These are phyloP conservation scores for Lecanicillium sp. DNA, from an alignment of 2,329 filamentous ascomycete species.

Conservation along the genomic window DNA sequence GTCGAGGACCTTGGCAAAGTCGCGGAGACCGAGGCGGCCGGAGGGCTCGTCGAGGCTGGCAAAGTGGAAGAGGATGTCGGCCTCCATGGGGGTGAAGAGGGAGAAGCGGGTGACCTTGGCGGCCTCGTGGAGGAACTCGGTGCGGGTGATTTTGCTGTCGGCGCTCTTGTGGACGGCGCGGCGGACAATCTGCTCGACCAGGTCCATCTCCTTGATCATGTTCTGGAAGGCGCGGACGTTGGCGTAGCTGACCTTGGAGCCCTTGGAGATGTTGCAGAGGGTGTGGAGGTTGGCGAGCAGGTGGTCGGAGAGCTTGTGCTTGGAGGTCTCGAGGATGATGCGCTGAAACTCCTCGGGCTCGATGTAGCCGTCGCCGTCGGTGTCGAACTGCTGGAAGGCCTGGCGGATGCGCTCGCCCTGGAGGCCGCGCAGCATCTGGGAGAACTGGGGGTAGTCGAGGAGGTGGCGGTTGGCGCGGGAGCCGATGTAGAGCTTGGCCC, in stretches of 20 bases:
- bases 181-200: constrained; percentile 88
- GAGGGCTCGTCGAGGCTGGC: constrained; percentile 87
- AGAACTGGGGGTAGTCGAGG: constrained; percentile 94
- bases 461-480: constrained; percentile 80
- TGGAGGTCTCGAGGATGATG: constrained; percentile 88
- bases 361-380: constrained; percentile 89
- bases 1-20: constrained; percentile 94
- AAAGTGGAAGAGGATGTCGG: constrained; percentile 98
- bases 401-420: constrained; percentile 95
- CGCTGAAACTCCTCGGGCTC: constrained; percentile 92
- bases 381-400: constrained; percentile 88
- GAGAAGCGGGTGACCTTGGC: constrained; percentile 88
- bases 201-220: constrained; percentile 94
- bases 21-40: constrained; percentile 70
- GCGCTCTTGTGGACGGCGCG: constrained; percentile 75
- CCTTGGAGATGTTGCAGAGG: constrained; percentile 87
- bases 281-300: constrained; percentile 84
- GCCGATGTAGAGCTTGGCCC: constrained; percentile 91
- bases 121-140: constrained; percentile 93
- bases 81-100: constrained; percentile 96
- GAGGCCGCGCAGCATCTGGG: constrained; percentile 92
- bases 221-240: constrained; percentile 98
- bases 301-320: constrained; percentile 96
- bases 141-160: constrained; percentile 89
- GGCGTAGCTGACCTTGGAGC: constrained; percentile 94